Evolutionary conservation across 2,329 filamentous ascomycete species (phyloP).

Genomic region (Aspergillus aculeatinus): DNA sequence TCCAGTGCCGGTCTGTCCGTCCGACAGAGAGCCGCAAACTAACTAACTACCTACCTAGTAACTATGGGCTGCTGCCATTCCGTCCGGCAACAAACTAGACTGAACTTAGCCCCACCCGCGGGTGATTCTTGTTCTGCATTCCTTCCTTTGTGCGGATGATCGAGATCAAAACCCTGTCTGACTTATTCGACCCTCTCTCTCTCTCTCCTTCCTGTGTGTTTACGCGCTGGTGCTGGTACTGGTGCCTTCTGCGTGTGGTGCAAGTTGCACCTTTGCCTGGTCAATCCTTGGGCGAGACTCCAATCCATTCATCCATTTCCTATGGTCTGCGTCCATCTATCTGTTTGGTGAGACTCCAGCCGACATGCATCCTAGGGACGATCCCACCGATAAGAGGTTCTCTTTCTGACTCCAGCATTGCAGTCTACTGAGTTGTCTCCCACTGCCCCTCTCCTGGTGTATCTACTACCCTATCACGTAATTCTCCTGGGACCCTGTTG

Average conservation of each 20-base stretch:
- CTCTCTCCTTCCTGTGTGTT: slow-evolving; percentile 5
- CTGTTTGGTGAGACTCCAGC: slow-evolving; percentile 9
- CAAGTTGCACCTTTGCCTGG: not conserved
- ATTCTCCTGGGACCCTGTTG: not conserved
- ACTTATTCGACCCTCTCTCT: not conserved
- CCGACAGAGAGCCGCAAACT: slow-evolving; percentile 20
- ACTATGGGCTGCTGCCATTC: slow-evolving; percentile 3
- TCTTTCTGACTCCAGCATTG: slow-evolving; percentile 16
- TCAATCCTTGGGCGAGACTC: not conserved
- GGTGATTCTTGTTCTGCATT: slow-evolving; percentile 13
- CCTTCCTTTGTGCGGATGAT: slow-evolving; percentile 6
- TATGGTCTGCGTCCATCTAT: not conserved
- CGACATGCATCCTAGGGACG: slow-evolving; percentile 19
- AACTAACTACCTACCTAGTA: not conserved
- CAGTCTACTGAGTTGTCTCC: slow-evolving; percentile 19
- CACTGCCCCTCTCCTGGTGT: slow-evolving; percentile 18
- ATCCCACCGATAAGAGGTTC: slow-evolving; percentile 19
- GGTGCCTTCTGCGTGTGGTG: not conserved
- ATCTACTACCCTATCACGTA: slow-evolving; percentile 5
- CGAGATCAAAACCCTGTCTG: not conserved
- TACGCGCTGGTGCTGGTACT: not conserved
- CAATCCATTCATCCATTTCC: not conserved
- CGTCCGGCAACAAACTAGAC: slow-evolving; percentile 10
- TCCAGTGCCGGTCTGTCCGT: slow-evolving; percentile 14
- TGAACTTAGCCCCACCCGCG: slow-evolving; percentile 19